Evolutionary conservation across 176 grass and related monocot species (phyloP), one percentile per base, ranked within the genome.

Genomic region (Cymbopogon citratus): DNA sequence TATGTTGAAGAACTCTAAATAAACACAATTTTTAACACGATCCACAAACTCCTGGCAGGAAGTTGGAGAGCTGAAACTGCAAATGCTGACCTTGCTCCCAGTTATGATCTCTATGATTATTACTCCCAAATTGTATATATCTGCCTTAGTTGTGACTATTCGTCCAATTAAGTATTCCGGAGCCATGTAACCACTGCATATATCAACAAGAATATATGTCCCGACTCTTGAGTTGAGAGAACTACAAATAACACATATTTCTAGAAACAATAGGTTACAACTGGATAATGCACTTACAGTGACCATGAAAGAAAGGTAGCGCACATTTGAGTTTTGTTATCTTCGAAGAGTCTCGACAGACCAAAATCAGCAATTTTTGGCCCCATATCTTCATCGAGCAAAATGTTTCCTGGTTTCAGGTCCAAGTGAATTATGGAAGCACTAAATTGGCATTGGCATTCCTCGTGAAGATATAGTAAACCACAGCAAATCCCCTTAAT

Each of bases 31-130:
- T 71, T 56, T 64, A 75, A 83, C 61, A 66, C 2, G 1, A 25
- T 83, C 71, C 1, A 66, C 12, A 29, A 29, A 83, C 3, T 51
- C 23, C 15, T 65, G 13, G 5, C 3, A 36, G 24, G 59, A 83
- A 38, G 81, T 21, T 19, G 7, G 13, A 7, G 7, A 16, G 41
- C 33, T 44, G 45, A 34, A 36, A 15, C 0, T 64, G 40, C 23
- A 54, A 23, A n/a, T 29, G 57, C 51, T 7, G 21, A 36, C 3
- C 13, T 6, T 75, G 3, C 18, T 6, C 35, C 81, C 71, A 0
- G 62, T 88, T 45, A 95, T 27, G 25, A 86, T 60, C 63, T 92
- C 90, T 12, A 87, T 66, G 81, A 95, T 86, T 71, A 95, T 88
- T 56, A 92, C 89, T 11, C 89, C 92, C 25, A 95, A 76, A 26